A percentile compares a stretch with the other conserved stretches of the same genome.
These are phyloP conservation scores for Sporothrix globosa DNA, from an alignment of 2,329 filamentous ascomycete genomes.

Conservation along the genomic window DNA sequence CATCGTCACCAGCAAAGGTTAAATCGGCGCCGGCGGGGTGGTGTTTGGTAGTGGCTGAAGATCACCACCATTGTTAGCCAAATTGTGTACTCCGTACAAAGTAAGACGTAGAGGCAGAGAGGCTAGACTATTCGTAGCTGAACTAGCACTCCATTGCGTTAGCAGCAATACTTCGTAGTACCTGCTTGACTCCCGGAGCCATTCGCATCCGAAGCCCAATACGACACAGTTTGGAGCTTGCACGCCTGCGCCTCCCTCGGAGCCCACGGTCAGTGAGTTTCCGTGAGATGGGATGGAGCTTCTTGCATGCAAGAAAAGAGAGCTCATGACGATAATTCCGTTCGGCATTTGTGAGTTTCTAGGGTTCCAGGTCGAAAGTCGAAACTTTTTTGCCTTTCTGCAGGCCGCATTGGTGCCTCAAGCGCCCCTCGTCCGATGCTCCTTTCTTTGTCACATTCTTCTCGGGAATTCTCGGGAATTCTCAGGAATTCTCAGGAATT, in stretches of 20 bases:
- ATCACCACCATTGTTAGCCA: no score
- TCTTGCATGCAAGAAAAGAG: background rate
- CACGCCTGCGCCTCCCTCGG: slow-evolving; percentile 8
- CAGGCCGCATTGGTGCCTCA: no score
- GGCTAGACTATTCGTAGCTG: slow-evolving; percentile 2
- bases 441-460: background rate
- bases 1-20: no score
- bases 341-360: background rate
- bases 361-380: background rate
- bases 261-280: background rate
- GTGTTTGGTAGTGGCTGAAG: no score
- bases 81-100: no score
- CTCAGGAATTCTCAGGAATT: background rate
- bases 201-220: slow-evolving; percentile 4
- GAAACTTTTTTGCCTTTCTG: background rate
- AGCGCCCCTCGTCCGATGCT: no score
- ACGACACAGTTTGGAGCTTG: slow-evolving; percentile 7
- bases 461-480: background rate
- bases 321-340: background rate
- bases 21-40: no score
- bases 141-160: background rate
- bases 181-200: background rate
- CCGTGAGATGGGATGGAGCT: slow-evolving; percentile 9
- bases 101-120: background rate
- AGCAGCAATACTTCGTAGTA: background rate